Evolutionary conservation across 2,329 filamentous ascomycete species (phyloP).

Genomic region (Colletotrichum cordylinicola): DNA sequence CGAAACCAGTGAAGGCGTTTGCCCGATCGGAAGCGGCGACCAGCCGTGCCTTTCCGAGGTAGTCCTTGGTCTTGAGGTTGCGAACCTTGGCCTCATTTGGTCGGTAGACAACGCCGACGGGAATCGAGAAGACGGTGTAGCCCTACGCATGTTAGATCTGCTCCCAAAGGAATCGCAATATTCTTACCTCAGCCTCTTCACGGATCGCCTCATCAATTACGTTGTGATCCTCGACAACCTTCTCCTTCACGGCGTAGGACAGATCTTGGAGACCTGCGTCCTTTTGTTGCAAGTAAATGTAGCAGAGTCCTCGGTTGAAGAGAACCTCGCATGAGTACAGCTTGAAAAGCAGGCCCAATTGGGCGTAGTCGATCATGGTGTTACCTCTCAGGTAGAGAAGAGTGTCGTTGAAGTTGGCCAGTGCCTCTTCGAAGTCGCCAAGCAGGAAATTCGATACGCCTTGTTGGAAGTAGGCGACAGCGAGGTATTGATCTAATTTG

Average conservation of each 20-base stretch:
- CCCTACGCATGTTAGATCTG: conserved; percentile 52
- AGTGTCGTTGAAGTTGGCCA: conserved; percentile 99
- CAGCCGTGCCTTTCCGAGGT: conserved; percentile 92
- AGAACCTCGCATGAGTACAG: conserved; percentile 96
- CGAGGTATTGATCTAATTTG: conserved; percentile 90
- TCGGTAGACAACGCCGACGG: conserved; percentile 91
- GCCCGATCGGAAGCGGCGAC: conserved; percentile 85
- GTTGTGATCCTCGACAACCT: conserved; percentile 94
- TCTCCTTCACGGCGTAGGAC: conserved; percentile 89
- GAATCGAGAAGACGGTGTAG: conserved; percentile 98
- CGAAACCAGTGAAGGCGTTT: conserved; percentile 84
- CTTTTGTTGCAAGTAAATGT: conserved; percentile 94
- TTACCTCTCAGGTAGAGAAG: conserved; percentile 93
- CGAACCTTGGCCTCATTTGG: conserved; percentile 98
- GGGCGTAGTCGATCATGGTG: conserved; percentile 97
- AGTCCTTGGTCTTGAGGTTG: conserved; percentile 97
- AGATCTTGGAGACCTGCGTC: conserved; percentile 92
- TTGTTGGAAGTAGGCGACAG: conserved; percentile 97
- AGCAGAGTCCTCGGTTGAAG: conserved; percentile 96
- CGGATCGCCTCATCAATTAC: conserved; percentile 97
- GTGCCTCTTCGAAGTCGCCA: conserved; percentile 94
- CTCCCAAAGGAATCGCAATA: neutral
- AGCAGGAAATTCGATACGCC: conserved; percentile 97
- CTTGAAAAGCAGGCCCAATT: conserved; percentile 93
- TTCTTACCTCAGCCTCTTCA: conserved; percentile 84